phyloP scores from a whole-genome alignment of 176 grass and related monocot genomes.

The Musa acuminata region DNA sequence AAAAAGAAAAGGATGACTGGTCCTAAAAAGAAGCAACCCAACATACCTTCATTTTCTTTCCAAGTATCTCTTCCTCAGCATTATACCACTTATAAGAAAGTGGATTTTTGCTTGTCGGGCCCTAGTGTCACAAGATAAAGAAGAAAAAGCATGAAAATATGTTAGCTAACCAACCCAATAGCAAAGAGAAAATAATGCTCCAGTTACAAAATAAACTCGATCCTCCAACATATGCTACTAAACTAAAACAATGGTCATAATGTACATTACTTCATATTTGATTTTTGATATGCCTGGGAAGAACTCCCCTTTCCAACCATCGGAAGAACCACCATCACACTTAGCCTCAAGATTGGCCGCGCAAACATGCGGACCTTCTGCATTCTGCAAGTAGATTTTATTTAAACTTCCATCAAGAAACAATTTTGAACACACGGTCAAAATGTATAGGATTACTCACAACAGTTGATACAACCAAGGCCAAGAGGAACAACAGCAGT shows the following conservation, averaged over 20 bases:
- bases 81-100: slow-evolving; percentile 95
- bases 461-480: slow-evolving; percentile 18
- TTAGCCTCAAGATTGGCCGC: slow-evolving; percentile 45
- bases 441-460: slow-evolving; percentile 28
- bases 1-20: neutral
- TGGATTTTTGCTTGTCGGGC: slow-evolving; percentile 61
- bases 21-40: neutral
- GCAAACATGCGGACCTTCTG: slow-evolving; percentile 29
- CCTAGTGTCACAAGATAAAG: slow-evolving; percentile 28
- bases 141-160: neutral
- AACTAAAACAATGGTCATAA: neutral
- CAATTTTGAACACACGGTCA: neutral
- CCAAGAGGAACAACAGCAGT: slow-evolving; percentile 30
- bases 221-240: neutral
- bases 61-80: slow-evolving; percentile 78
- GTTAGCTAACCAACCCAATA: neutral
- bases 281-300: slow-evolving; percentile 69
- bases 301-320: slow-evolving; percentile 71
- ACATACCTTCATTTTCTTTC: slow-evolving; percentile 93
- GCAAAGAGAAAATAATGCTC: neutral
- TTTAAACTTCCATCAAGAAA: slow-evolving; percentile 7
- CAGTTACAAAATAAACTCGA: neutral
- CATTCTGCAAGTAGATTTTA: slow-evolving; percentile 27
- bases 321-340: slow-evolving; percentile 33
- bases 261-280: slow-evolving; percentile 67